Percentiles rank a stretch among this genome's conserved stretches.
phyloP scores from a whole-genome alignment of 257 asterid genomes.

The Fraxinus americana region DNA sequence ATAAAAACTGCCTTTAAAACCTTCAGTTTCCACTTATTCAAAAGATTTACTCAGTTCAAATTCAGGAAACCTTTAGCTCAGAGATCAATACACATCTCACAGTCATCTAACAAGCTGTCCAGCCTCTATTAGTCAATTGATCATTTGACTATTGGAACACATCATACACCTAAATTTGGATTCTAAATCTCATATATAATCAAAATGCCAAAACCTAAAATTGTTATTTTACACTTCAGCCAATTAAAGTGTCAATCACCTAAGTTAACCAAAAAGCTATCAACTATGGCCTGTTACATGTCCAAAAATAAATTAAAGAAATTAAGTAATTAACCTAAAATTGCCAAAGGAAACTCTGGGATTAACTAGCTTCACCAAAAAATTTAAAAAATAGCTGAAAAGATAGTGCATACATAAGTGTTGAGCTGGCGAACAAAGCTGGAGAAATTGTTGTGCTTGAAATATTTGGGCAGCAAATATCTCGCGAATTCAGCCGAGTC shows the following conservation, averaged over 20 bases:
- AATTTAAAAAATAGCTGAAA: too few species aligned
- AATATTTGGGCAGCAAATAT: slow-evolving; percentile 67
- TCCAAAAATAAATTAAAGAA: neutral
- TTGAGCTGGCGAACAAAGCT: slow-evolving; percentile 76
- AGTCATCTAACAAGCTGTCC: neutral
- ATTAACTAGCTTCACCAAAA: neutral
- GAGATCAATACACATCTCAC: neutral
- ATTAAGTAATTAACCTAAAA: neutral
- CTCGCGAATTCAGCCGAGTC: slow-evolving; percentile 74
- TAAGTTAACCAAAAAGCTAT: neutral
- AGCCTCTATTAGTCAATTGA: neutral
- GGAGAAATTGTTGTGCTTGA: slow-evolving; percentile 83
- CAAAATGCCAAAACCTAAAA: neutral
- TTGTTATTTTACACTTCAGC: neutral
- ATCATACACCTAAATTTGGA: neutral
- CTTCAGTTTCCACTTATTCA: neutral
- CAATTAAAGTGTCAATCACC: slow-evolving; percentile 12
- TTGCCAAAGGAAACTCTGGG: neutral
- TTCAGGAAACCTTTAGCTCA: neutral
- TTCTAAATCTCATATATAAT: neutral
- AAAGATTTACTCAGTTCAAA: neutral
- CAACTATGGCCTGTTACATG: neutral
- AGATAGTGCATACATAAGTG: slow-evolving; percentile 43
- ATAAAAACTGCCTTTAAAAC: neutral
- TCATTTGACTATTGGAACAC: neutral